Conservation (phyloP, 257 asterid genomes). For the Forsythia suspensa region DNA sequence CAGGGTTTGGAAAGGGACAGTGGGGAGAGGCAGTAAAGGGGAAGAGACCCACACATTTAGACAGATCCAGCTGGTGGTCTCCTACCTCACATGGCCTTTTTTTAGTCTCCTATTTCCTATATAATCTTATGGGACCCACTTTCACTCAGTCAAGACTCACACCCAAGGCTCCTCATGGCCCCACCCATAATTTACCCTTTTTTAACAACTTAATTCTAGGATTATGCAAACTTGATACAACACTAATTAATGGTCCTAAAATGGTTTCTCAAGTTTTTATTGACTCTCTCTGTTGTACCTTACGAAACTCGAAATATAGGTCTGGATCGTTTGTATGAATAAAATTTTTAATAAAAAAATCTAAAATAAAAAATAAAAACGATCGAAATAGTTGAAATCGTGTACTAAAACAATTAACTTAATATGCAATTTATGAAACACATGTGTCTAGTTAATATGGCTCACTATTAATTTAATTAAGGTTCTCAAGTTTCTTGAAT, state of each 20-base stretch:
- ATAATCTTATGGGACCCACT: slow-evolving; percentile 29
- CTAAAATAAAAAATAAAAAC: too few species aligned
- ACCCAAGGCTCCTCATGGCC: slow-evolving; percentile 35
- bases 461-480: too few species aligned
- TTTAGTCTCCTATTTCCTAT: slow-evolving; percentile 6
- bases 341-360: too few species aligned
- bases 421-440: too few species aligned
- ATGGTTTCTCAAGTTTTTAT: background rate
- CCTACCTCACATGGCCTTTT: slow-evolving; percentile 65
- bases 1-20: background rate
- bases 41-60: slow-evolving; percentile 32
- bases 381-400: too few species aligned
- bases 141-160: slow-evolving; percentile 22
- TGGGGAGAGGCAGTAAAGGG: slow-evolving; percentile 10
- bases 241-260: background rate
- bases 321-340: background rate
- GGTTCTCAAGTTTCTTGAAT: background rate
- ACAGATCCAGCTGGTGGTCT: slow-evolving; percentile 52
- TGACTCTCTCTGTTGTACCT: background rate
- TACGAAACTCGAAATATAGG: background rate
- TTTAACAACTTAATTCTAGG: background rate
- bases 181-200: background rate
- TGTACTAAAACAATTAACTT: too few species aligned
- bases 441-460: background rate
- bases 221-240: background rate